Evolutionary conservation across 805 yeast species (phyloP), one percentile per base, ranked within the genome.

Genomic region (Wickerhamomyces sydowiorum): DNA sequence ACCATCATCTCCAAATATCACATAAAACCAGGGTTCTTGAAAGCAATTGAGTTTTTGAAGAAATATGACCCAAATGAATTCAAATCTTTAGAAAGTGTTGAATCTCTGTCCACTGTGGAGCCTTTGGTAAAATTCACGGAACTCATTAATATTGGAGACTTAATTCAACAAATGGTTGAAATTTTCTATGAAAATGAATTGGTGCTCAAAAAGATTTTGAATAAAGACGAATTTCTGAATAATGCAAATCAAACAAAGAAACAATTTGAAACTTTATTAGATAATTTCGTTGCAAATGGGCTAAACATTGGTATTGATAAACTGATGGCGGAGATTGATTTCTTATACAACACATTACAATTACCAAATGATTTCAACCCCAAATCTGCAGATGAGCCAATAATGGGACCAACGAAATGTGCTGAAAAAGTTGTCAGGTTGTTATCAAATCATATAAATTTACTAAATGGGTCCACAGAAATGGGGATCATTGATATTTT

Each of bases 281-380:
- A 93, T 61, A 86, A 80, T 41, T 83, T 75, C 56, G 96, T 93
- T 17, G 99, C 98, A 0, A 86, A 85, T 54, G 99, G 99, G 0
- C 70, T 93, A 24, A 90, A 88, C 53, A 75, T 85, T n/a, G 96
- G 97, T 33, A 88, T 93, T 27, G 95, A 86, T 46, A 90, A 89
- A 9, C 70, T 93, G 30, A 80, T 89, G 62, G 83, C 78, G 51
- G 96, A 91, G 57, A 78, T 90, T 17, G 86, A 84, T 40, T 73
- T 73, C 47, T 69, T 78, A 4, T 78, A 73, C 47, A 67, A 71
- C 32, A 73, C 80, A 0, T 64, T 69, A 25, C 84, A 82, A 50
- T 61, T 74, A 4, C 80, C 79, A 7, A 66, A 75, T 7, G 90
- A 82, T 50, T 89, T 76, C 60, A 72, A 76, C 44, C 86, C 88